Base-by-base conservation (phyloP, 1,284 basidiomycete genomes). In the Gymnopus androsaceus region DNA sequence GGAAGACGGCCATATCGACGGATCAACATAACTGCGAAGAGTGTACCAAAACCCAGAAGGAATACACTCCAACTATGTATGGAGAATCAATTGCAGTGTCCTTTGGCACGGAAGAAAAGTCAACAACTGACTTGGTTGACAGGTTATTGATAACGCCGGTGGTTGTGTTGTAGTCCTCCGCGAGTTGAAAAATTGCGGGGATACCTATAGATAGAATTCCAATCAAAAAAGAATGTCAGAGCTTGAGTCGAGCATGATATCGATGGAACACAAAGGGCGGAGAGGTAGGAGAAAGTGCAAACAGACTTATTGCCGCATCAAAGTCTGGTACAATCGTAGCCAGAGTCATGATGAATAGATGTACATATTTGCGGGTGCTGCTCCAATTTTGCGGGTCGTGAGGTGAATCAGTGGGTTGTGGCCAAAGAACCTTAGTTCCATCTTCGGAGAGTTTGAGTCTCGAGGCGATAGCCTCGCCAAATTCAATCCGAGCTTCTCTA, bases 321-420 rank as follows among this genome's bases (percentile, higher is more conserved):
- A 88, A 87, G 63, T 87, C 86, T 0, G 86, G 86, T 9, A 87
- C 80, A 37, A 88, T 80, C 3, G 86, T 83, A 8, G 86, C 84
- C 34, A 87, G 65, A 0, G 85, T 87, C 54, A 85, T 74, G 57
- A 87, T 83, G 36, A 83, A 59, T 23, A 88, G 68, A 54, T 83
- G 82, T 3, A 85, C 54, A 38, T 75, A 74, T 69, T 87, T 88
- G 34, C 71, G 68, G 19, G 67, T 54, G 42, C 67, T 58, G 51
- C 73, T 69, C 71, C 84, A 85, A 62, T 87, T 88, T 68, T 87
- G 85, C 3, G 86, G 86, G 62, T 88, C 85, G 8, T 78, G 68
- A 1, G 79, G 79, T 36, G 82, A 81, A 61, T 88, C 84, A 2
- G 80, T 78, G 14, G 85, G 85, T 65, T 88, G 84, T 0, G 84